Conservation (phyloP, 1,139 yeast genomes). For the Yamadazyma epiphylla region DNA sequence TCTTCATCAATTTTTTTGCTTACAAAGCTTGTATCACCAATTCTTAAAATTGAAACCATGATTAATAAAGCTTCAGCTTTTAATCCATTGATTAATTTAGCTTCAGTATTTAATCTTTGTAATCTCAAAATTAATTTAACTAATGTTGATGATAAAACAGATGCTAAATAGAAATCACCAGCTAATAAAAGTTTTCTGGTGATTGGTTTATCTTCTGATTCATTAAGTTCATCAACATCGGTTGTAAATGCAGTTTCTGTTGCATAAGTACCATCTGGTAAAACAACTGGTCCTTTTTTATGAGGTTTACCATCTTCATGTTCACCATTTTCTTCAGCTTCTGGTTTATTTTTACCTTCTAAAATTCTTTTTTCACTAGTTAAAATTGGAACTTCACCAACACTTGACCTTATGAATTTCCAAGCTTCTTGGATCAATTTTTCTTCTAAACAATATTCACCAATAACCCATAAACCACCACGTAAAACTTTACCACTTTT, state of each 20-base stretch:
- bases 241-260: constrained; percentile 84
- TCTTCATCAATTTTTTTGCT: constrained; percentile 88
- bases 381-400: constrained; percentile 90
- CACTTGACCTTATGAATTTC: constrained; percentile 76
- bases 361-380: constrained; percentile 60
- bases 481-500: constrained; percentile 90
- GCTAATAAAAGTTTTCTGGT: constrained; percentile 76
- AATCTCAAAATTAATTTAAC: constrained; percentile 85
- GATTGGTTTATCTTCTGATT: constrained; percentile 55
- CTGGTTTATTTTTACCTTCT: constrained; percentile 34
- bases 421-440: constrained; percentile 78
- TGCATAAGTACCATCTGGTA: constrained; percentile 98
- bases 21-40: constrained; percentile 78
- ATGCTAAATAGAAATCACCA: constrained; percentile 89
- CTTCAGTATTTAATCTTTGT: constrained; percentile 53
- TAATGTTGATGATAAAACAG: constrained; percentile 83
- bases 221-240: constrained; percentile 24
- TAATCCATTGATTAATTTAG: constrained; percentile 68
- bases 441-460: constrained; percentile 81
- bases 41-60: constrained; percentile 87
- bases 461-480: constrained; percentile 93
- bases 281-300: constrained; percentile 70
- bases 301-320: constrained; percentile 22
- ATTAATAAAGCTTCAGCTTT: constrained; percentile 94
- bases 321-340: constrained; percentile 20